Conservation (phyloP, 768 basidiomycete species). For the Russula earlei region DNA sequence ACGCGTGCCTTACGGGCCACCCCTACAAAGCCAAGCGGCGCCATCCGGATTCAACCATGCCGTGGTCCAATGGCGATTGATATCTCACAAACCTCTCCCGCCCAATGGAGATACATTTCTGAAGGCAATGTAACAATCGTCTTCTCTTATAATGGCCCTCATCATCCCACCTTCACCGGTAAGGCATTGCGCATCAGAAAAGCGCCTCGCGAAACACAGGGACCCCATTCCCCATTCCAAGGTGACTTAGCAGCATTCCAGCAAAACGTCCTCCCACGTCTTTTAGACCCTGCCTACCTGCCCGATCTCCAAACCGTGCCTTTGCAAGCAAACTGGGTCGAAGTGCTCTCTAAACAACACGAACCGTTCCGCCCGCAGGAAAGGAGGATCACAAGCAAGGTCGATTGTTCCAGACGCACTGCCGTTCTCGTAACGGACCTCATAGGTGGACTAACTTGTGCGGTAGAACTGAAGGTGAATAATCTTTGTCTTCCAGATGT, state of each 20-base stretch:
- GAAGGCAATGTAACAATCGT: conserved; percentile 93
- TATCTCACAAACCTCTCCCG: conserved; percentile 25
- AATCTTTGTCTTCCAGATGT: background rate
- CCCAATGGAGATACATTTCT: conserved; percentile 75
- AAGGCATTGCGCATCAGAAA: conserved; percentile 78
- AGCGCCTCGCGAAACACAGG: conserved; percentile 15
- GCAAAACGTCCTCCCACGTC: conserved; percentile 45
- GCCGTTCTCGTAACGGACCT: conserved; percentile 78
- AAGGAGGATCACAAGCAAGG: conserved; percentile 44
- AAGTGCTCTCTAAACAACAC: conserved; percentile 36
- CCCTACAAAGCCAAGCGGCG: conserved; percentile 1
- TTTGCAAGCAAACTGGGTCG: conserved; percentile 48
- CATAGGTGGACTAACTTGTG: conserved; percentile 51
- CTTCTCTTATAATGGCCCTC: conserved; percentile 64
- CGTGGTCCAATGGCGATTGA: background rate
- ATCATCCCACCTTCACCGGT: conserved; percentile 41
- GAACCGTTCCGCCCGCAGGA: conserved; percentile 45
- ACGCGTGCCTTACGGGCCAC: conserved; percentile 7
- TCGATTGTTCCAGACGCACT: conserved; percentile 46
- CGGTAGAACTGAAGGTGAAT: conserved; percentile 86
- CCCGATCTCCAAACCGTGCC: conserved; percentile 45
- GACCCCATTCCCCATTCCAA: conserved; percentile 23
- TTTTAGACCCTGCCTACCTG: conserved; percentile 55
- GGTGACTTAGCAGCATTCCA: conserved; percentile 48
- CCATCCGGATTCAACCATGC: background rate